Evolutionary conservation across 179 eudicot genomes (phyloP).

Genomic region (Gypsophila paniculata): DNA sequence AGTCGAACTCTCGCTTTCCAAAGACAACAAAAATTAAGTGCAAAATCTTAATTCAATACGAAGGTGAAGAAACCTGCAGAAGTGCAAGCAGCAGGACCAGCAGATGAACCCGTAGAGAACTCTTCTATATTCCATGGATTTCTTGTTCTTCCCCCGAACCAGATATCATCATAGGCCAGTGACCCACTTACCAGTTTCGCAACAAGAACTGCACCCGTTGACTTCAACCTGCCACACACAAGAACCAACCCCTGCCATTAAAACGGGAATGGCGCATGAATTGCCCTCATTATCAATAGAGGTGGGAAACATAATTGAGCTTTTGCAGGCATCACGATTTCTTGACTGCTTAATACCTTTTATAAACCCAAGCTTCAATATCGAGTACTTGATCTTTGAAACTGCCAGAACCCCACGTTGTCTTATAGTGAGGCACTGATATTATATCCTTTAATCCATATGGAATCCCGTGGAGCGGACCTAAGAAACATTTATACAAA

Average conservation of each 20-base stretch:
- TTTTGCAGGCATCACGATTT: conserved; percentile 2
- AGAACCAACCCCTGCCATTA: not conserved
- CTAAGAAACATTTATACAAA: conserved; percentile 28
- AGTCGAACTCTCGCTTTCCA: not conserved
- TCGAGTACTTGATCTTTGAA: conserved; percentile 81
- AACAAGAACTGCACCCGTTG: conserved; percentile 87
- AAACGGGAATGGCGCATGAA: not conserved
- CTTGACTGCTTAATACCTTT: conserved; percentile 52
- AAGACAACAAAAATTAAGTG: not conserved
- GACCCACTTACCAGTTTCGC: conserved; percentile 87
- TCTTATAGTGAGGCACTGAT: conserved; percentile 73
- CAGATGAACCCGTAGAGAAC: conserved; percentile 82
- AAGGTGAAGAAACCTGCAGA: conserved; percentile 62
- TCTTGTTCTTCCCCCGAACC: conserved; percentile 96
- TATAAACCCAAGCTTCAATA: conserved; percentile 90
- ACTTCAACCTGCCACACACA: conserved; percentile 51
- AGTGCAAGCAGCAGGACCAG: conserved; percentile 90
- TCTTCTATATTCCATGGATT: conserved; percentile 98
- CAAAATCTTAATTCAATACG: not conserved
- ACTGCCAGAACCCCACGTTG: conserved; percentile 80
- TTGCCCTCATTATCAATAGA: not conserved
- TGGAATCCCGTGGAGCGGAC: conserved; percentile 93
- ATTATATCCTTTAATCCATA: conserved; percentile 86
- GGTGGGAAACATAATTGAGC: not conserved
- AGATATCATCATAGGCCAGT: conserved; percentile 83